Evolutionary conservation across 805 yeast genomes (phyloP), one percentile per base, ranked within the genome.

Genomic region (Candida quercuum): DNA sequence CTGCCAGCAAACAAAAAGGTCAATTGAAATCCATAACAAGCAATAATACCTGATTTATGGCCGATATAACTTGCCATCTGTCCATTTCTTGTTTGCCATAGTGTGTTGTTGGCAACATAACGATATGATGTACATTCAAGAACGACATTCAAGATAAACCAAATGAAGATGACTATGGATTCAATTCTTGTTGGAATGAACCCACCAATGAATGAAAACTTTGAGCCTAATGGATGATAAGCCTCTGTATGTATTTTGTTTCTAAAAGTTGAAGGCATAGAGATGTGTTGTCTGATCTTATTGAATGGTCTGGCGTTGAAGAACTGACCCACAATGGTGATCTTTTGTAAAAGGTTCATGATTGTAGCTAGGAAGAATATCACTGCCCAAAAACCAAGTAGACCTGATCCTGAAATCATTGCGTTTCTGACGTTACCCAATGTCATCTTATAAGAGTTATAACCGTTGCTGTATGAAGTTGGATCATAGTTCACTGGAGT

Each of bases 1-100:
- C 94, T 65, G 11, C 87, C 84, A 5, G 85, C 80, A 51, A 84
- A 78, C 31, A 83, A 54, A 37, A 78, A 68, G 19, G 77, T 53
- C 11, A 71, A 49, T 1, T 88, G 86, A 38, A 78, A 46, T 17
- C 60, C 56, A 15, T 61, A 61, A 32, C 63, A 49, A 10, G 39
- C 26, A 8, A 52, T 27, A 20, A 46, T 35, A 30, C 51, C 59
- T 6, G 48, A 36, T 41, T 56, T 44, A 32, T 54, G 56, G 45
- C 52, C 56, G 8, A 44, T 42, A 30, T 52, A 54, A 41, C 58
- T 46, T 6, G 49, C 28, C 35, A 32, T 38, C 34, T 54, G 55
- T 8, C 39, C 51, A 4, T 11, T 14, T 21, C 30, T 40, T 2
- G 27, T 22, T 9, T 18, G 28, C 49, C 51, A 52, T 13, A 51